Evolutionary conservation across 2,329 filamentous ascomycete genomes (phyloP).

Genomic region (Diaporthe humulicola): DNA sequence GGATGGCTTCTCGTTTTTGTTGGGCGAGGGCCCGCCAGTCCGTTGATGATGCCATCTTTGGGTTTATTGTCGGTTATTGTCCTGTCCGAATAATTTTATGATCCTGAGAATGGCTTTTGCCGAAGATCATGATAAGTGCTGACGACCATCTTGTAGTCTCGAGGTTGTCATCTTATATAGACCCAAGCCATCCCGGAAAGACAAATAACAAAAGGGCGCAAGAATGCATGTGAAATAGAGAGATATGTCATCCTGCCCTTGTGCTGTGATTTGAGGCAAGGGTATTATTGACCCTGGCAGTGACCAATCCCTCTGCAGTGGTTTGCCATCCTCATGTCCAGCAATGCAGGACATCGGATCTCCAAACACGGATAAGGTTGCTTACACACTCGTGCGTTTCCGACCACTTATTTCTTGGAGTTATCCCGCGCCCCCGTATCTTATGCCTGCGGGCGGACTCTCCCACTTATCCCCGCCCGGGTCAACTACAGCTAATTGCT

Average conservation of each 20-base stretch:
- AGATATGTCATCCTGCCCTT: background rate
- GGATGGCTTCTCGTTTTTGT: background rate
- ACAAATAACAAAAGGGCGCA: background rate
- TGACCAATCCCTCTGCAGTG: background rate
- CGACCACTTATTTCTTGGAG: background rate
- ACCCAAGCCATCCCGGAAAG: background rate
- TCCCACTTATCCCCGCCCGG: background rate
- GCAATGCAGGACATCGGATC: background rate
- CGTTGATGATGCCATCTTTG: slow-evolving; percentile 1
- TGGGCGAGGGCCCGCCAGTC: background rate
- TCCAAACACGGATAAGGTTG: background rate
- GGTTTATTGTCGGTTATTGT: background rate
- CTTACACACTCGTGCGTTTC: slow-evolving; percentile 10
- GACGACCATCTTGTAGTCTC: background rate
- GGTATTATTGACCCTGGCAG: too few species aligned
- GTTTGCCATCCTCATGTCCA: background rate
- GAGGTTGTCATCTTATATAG: background rate
- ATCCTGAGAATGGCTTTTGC: background rate
- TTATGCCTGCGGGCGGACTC: background rate
- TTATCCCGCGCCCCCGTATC: background rate
- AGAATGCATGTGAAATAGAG: background rate
- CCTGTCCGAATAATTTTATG: background rate
- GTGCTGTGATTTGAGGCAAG: background rate
- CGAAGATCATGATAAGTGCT: background rate
- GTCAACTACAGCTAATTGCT: background rate